These are phyloP conservation scores for Platanthera zijinensis DNA, from an alignment of 106 monocot genomes.

Conservation along the genomic window DNA sequence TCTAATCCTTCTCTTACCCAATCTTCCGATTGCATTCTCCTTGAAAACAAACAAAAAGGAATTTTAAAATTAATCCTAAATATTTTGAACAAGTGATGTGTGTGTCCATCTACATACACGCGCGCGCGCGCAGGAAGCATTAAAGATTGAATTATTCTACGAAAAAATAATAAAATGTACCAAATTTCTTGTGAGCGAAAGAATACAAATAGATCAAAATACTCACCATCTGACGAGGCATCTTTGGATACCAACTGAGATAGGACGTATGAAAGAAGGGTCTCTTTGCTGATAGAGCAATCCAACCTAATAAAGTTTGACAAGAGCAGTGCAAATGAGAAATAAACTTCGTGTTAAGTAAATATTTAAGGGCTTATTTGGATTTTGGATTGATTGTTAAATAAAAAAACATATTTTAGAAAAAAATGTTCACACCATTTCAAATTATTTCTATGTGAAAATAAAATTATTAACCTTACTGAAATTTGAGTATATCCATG, in stretches of 20 bases:
- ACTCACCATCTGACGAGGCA: conserved; percentile 85
- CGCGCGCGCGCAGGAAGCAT: too few relatives aligned
- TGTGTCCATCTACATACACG: too few relatives aligned
- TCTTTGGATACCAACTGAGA: conserved; percentile 73
- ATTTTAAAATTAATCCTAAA: too few relatives aligned
- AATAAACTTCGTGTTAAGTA: not conserved
- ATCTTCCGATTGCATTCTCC: too few relatives aligned
- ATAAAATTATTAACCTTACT: not conserved
- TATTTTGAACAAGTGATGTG: too few relatives aligned
- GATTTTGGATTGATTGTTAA: not conserved
- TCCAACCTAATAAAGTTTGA: conserved; percentile 53
- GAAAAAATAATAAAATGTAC: not conserved
- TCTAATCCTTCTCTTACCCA: too few relatives aligned
- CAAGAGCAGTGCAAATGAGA: not conserved
- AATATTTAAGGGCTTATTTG: not conserved
- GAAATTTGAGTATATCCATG: not conserved
- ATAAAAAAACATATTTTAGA: not conserved
- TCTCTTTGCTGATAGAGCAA: conserved; percentile 83
- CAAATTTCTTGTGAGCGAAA: not conserved
- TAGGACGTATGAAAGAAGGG: conserved; percentile 82
- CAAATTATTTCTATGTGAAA: not conserved
- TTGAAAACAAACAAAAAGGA: too few relatives aligned
- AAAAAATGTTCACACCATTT: not conserved
- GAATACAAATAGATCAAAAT: conserved; percentile 2
- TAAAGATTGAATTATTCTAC: not conserved